Percentiles rank a stretch among this genome's conserved stretches.
These are phyloP conservation scores for Onygena corvina DNA, from an alignment of 2,329 filamentous ascomycete genomes.

Conservation along the genomic window DNA sequence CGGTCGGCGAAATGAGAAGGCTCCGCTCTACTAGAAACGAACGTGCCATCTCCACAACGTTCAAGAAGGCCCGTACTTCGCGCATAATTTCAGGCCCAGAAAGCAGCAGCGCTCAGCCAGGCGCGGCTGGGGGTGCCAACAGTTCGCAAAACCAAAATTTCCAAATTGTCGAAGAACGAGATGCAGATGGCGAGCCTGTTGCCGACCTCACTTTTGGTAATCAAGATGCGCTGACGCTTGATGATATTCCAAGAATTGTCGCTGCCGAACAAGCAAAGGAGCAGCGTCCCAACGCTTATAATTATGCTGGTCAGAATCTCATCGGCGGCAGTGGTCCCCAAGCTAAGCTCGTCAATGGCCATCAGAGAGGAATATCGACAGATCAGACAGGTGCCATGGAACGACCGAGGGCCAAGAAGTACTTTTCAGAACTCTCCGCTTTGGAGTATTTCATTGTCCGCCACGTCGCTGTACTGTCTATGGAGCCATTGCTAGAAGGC, in stretches of 20 bases:
- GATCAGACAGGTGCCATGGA: conserved; percentile 38
- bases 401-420: conserved; percentile 55
- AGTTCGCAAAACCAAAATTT: conserved; percentile 48
- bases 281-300: conserved; percentile 68
- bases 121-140: conserved; percentile 38
- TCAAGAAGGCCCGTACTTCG: conserved; percentile 79
- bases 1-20: conserved; percentile 85
- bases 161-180: conserved; percentile 70
- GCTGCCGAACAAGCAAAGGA: conserved; percentile 91
- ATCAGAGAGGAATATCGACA: conserved; percentile 55
- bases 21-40: conserved; percentile 87
- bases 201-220: conserved; percentile 78
- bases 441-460: conserved; percentile 96
- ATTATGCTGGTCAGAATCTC: conserved; percentile 61
- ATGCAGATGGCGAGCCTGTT: conserved; percentile 54
- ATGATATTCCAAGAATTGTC: conserved; percentile 92
- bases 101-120: conserved; percentile 54
- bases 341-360: conserved; percentile 55
- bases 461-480: conserved; percentile 84
- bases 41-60: conserved; percentile 84
- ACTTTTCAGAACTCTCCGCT: conserved; percentile 90
- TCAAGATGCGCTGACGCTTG: conserved; percentile 81
- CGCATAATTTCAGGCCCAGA: conserved; percentile 83
- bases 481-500: conserved; percentile 81
- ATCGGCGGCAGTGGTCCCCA: conserved; percentile 45